A percentile compares a stretch with the other conserved stretches of the same genome.
Conservation (phyloP, 345 rosid species). For the Citrus reticulata region DNA sequence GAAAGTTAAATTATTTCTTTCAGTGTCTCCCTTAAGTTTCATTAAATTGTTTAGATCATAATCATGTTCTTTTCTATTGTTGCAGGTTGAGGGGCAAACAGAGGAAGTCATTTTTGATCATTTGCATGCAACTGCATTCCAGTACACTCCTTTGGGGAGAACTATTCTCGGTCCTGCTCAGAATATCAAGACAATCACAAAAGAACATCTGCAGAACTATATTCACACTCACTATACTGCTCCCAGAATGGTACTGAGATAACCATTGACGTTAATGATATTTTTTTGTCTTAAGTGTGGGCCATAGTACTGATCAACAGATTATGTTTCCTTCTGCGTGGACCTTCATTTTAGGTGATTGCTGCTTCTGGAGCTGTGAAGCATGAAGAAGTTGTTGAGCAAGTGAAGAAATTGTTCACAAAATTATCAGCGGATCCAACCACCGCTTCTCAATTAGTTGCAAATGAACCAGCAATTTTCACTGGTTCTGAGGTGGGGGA, state of each 20-base stretch:
- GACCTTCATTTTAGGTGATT: constrained; percentile 58
- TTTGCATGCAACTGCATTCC: constrained; percentile 97
- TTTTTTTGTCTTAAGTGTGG: background rate
- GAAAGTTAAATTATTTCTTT: background rate
- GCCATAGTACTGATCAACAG: background rate
- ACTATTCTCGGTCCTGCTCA: constrained; percentile 91
- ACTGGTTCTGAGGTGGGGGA: constrained; percentile 95
- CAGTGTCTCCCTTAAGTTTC: background rate
- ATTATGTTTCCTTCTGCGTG: background rate
- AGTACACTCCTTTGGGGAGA: constrained; percentile 86
- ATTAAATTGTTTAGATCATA: background rate
- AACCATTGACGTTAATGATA: background rate
- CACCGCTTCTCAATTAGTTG: constrained; percentile 79
- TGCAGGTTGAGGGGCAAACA: constrained; percentile 85
- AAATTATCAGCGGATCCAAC: constrained; percentile 83
- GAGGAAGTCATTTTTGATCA: constrained; percentile 97
- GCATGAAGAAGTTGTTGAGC: constrained; percentile 93
- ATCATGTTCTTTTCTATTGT: background rate
- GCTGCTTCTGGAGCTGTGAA: constrained; percentile 97
- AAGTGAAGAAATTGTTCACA: constrained; percentile 76
- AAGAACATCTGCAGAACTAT: constrained; percentile 71
- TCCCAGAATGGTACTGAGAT: constrained; percentile 76
- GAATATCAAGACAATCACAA: constrained; percentile 75
- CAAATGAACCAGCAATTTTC: constrained; percentile 76
- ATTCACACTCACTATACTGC: constrained; percentile 95